phyloP scores from a whole-genome alignment of 2,329 filamentous ascomycete genomes.

The Calonectria pseudoturangicola region DNA sequence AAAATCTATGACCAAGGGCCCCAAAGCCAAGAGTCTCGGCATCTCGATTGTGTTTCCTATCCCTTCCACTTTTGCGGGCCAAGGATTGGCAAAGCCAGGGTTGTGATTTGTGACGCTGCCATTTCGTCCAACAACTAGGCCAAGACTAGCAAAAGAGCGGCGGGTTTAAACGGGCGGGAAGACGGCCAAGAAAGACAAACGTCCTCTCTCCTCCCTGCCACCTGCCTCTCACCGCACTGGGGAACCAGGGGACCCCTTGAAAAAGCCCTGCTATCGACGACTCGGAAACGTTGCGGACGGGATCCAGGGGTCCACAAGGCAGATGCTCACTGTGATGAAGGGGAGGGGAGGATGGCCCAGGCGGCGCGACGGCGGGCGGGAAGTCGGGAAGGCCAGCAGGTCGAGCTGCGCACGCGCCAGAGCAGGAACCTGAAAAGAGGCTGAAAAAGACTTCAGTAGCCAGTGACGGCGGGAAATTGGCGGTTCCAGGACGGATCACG shows the following conservation, averaged over 20 bases:
- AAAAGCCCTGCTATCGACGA: background rate
- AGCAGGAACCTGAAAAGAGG: background rate
- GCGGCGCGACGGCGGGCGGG: background rate
- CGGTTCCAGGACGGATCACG: background rate
- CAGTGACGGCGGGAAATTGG: background rate
- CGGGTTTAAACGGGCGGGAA: conserved; percentile 21
- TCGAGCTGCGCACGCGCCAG: conserved; percentile 10
- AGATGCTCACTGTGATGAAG: conserved; percentile 12
- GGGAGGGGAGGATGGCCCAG: background rate
- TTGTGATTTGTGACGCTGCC: conserved; percentile 2
- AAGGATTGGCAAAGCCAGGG: conserved; percentile 1
- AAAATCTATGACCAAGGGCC: background rate
- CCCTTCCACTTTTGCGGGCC: conserved; percentile 19
- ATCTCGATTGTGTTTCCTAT: conserved; percentile 29
- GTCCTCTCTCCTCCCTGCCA: background rate
- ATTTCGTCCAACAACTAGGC: background rate
- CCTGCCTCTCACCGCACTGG: conserved; percentile 9
- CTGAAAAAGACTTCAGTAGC: background rate
- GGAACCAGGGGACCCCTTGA: conserved; percentile 14
- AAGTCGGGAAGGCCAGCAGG: conserved; percentile 1
- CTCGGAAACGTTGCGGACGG: conserved; percentile 27
- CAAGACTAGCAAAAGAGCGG: conserved; percentile 2
- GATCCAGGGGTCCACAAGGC: conserved; percentile 18
- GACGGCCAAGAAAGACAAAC: conserved; percentile 14
- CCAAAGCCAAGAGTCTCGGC: conserved; percentile 36